Percentiles rank a stretch among this genome's conserved stretches.
phyloP scores from a whole-genome alignment of 768 basidiomycete species.

The Lactarius sp. region DNA sequence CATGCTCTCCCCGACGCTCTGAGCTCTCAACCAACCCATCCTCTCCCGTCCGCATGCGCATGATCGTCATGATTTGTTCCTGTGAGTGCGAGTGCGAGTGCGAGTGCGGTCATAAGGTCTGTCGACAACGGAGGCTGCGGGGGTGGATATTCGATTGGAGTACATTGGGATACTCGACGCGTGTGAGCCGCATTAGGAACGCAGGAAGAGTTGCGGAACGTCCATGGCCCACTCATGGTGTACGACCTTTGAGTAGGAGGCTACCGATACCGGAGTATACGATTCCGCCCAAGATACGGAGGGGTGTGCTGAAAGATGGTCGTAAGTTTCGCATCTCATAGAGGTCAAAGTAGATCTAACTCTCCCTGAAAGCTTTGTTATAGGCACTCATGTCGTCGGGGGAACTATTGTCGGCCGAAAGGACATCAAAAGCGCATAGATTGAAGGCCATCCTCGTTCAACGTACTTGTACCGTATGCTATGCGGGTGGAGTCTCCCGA shows the following conservation, averaged over 20 bases:
- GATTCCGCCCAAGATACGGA: conserved; percentile 86
- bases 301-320: conserved; percentile 74
- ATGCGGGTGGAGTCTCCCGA: conserved; percentile 68
- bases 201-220: conserved; percentile 60
- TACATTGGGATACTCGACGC: conserved; percentile 54
- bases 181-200: conserved; percentile 68
- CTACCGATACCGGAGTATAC: conserved; percentile 86
- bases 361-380: conserved; percentile 58
- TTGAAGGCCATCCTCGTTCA: conserved; percentile 94
- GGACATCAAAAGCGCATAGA: conserved; percentile 75
- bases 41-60: conserved; percentile 56
- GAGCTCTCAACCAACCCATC: conserved; percentile 39
- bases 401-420: conserved; percentile 35
- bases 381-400: conserved; percentile 68
- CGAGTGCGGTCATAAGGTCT: conserved; percentile 85
- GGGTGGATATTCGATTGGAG: conserved; percentile 79
- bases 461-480: conserved; percentile 82
- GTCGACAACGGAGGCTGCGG: conserved; percentile 89
- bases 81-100: conserved; percentile 80
- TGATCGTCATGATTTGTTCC: conserved; percentile 99
- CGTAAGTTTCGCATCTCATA: conserved; percentile 88
- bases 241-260: conserved; percentile 74
- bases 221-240: no score
- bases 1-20: conserved; percentile 54
- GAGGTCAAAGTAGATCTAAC: conserved; percentile 85